A percentile compares a stretch with the other conserved stretches of the same genome.
Conservation (phyloP, 345 rosid species). For the Ricinus communis region DNA sequence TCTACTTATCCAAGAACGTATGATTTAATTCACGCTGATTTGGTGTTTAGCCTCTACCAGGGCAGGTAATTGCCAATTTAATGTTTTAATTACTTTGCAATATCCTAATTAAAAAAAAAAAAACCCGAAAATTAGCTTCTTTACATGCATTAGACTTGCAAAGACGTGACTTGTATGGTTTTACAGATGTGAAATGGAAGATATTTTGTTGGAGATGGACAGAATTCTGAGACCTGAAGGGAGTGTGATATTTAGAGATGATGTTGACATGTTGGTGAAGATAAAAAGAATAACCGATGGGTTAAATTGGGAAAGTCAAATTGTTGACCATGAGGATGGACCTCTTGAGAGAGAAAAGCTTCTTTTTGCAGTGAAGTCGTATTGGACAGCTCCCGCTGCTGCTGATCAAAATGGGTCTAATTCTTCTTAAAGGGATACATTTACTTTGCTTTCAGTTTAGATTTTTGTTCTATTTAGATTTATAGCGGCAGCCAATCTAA, state of each 20-base stretch:
- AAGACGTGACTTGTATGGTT: neutral
- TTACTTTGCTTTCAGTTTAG: neutral
- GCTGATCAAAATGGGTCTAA: constrained; percentile 11
- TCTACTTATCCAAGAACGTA: constrained; percentile 61
- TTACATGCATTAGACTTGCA: neutral
- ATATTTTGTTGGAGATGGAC: constrained; percentile 63
- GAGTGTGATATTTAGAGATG: constrained; percentile 55
- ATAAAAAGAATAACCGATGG: constrained; percentile 50
- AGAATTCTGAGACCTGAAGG: constrained; percentile 69
- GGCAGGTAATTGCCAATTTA: constrained; percentile 29
- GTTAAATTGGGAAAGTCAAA: constrained; percentile 48
- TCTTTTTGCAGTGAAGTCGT: constrained; percentile 53
- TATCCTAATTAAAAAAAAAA: neutral
- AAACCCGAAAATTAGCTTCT: too few species aligned
- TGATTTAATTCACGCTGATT: constrained; percentile 48
- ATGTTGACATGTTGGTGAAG: constrained; percentile 53
- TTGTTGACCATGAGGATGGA: constrained; percentile 69
- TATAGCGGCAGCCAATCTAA: neutral
- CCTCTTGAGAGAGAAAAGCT: constrained; percentile 57
- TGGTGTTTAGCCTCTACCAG: constrained; percentile 36
- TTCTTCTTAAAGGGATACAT: constrained; percentile 8
- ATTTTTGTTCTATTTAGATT: neutral
- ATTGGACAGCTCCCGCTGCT: constrained; percentile 45
- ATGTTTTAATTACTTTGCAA: neutral
- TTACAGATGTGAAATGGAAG: constrained; percentile 52